A percentile compares a stretch with the other conserved stretches of the same genome.
phyloP scores from a whole-genome alignment of 129 eudicot genomes.

The Pittosporum tobira region DNA sequence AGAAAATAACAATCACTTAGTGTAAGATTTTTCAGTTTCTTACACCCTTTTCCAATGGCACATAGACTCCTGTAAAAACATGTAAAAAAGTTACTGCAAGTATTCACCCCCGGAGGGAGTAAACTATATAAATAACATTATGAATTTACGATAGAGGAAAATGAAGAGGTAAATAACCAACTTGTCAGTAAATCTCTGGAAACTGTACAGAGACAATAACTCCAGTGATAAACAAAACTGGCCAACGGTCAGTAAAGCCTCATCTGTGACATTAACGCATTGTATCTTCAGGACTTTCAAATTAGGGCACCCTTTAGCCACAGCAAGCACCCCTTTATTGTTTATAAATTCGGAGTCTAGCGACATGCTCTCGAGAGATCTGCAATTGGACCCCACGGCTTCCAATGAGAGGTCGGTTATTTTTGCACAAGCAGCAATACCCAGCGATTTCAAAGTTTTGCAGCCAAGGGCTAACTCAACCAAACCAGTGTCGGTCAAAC shows the following conservation, averaged over 20 bases:
- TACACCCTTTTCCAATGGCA: conserved; percentile 91
- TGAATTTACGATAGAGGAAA: background rate
- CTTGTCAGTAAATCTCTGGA: conserved; percentile 84
- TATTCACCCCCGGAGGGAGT: no score
- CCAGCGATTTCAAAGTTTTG: conserved; percentile 65
- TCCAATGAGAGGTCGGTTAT: conserved; percentile 71
- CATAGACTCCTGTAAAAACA: conserved; percentile 57
- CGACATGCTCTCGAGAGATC: conserved; percentile 50
- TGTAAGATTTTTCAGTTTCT: conserved; percentile 58
- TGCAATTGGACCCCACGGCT: conserved; percentile 85
- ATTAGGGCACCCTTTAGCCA: conserved; percentile 59
- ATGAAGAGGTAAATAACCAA: conserved; percentile 17
- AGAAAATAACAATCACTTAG: conserved; percentile 76
- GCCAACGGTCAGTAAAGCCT: conserved; percentile 65
- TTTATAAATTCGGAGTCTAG: conserved; percentile 71
- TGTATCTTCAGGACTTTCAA: conserved; percentile 70
- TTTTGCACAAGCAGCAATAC: conserved; percentile 90
- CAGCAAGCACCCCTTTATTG: conserved; percentile 68
- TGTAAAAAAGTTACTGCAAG: no score
- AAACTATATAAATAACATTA: background rate
- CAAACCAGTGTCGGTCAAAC: conserved; percentile 70
- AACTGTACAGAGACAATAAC: conserved; percentile 62
- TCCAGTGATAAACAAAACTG: conserved; percentile 54
- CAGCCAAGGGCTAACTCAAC: conserved; percentile 60
- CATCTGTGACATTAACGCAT: conserved; percentile 72